Evolutionary conservation across 2,329 filamentous ascomycete species (phyloP).

Genomic region (Alternaria consortialis): DNA sequence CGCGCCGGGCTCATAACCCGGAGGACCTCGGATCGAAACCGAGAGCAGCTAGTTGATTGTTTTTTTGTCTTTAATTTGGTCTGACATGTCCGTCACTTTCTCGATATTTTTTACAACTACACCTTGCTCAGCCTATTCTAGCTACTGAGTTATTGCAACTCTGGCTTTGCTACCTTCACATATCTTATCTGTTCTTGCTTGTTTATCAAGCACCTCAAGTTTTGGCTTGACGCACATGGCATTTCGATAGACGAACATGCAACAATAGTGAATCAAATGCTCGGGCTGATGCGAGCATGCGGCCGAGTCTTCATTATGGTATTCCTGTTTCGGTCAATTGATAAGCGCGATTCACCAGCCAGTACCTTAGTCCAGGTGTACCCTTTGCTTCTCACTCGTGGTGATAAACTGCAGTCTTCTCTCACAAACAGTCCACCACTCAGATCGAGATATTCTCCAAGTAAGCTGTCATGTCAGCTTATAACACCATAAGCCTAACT

Average conservation of each 20-base stretch:
- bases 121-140: not conserved
- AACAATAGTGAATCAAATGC: not conserved
- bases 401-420: not conserved
- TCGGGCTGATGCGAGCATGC: not conserved
- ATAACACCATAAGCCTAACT: not conserved
- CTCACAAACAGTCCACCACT: not conserved
- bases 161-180: not conserved
- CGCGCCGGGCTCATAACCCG: conserved; percentile 51
- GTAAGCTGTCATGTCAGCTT: not conserved
- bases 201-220: not conserved
- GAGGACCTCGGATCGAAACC: conserved; percentile 43
- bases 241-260: not conserved
- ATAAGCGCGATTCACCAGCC: not conserved
- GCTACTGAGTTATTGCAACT: not conserved
- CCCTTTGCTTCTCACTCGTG: not conserved
- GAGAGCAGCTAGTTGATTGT: conserved; percentile 27
- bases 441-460: not conserved
- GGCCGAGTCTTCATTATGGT: not conserved
- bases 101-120: not conserved
- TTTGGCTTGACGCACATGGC: not conserved
- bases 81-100: not conserved
- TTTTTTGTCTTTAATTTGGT: not conserved
- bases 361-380: not conserved
- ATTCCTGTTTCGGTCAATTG: not conserved
- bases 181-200: not conserved